Evolutionary conservation across 2,329 filamentous ascomycete species (phyloP), one percentile per base, ranked within the genome.

Genomic region (Colletotrichum horii): DNA sequence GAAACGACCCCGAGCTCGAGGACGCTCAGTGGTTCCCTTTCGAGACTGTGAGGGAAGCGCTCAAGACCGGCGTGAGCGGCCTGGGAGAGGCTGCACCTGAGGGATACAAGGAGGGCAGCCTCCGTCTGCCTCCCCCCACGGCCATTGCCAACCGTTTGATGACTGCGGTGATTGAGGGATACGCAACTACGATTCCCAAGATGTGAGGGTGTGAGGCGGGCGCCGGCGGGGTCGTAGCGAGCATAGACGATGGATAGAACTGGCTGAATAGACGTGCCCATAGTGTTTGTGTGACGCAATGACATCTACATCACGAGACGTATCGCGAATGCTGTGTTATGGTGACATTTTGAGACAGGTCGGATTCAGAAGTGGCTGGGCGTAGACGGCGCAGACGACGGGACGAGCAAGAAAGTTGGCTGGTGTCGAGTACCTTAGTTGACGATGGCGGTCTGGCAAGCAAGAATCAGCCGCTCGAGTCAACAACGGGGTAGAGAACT

Each of bases 71-170:
- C 0, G 92, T 92, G 1, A 93, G 92, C 83, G 89, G 89, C 3
- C 81, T 98, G 74, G 94, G 92, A 16, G 93, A 94, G 56, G 83
- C 87, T 2, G 86, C 93, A 2, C 90, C 91, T 0, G 86, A 90
- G 55, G 93, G 89, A 14, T 96, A 96, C 81, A 93, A 92, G 82
- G 92, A 96, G 82, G 96, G 95, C 0, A 91, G 89, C 5, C 84
- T 99, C 86, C 91, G 95, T 71, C 84, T 99, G 82, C 97, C 97
- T 61, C 95, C 96, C 3, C 87, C 89, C 74, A 98, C 96, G 43
- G 96, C 97, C 2, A 98, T 99, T 89, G 97, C 97, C 19, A 94
- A 98, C 84, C 94, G 96, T 83, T 85, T 98, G 81, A 92, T 99
- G 79, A 89, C 88, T 68, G 95, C 96, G 2, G 95, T 98, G 16